Evolutionary conservation across 2,329 filamentous ascomycete genomes (phyloP), one percentile per base, ranked within the genome.

Genomic region (Paecilomyces fulvus): DNA sequence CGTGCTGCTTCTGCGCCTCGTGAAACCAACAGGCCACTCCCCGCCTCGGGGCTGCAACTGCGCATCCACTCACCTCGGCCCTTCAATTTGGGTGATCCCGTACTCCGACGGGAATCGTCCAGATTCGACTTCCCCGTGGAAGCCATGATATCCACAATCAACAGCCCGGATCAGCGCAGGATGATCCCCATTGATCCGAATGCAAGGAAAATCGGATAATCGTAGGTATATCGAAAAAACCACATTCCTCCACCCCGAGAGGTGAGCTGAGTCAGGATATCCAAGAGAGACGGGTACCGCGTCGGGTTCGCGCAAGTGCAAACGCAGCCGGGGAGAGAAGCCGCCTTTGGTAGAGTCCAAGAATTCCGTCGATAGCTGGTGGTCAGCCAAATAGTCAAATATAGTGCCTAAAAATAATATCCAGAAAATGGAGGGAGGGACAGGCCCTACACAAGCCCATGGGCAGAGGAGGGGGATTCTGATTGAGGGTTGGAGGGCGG

Each of bases 21-120:
- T 30, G 28, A 43, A 23, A 50, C 31, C 28, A 46, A 53, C 30
- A 12, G 9, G 11, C 11, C 33, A 33, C 49, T 12, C 12, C 14
- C 5, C 25, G 3, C n/a, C 10, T 17, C 11, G 2, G 9, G 49
- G 56, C 12, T 23, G 37, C 31, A 56, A 61, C 5, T 52, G 21
- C n/a, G 52, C 12, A 30, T 51, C 12, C 21, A 69, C 76, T 62
- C 67, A 79, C 77, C 77, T 69, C 77, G 75, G 61, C 72, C 71
- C 64, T 77, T 78, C 60, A 75, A 70, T 64, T 76, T 76, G 8
- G 77, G 76, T 59, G 77, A 78, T 53, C 74, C 72, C 58, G 68
- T 71, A 60, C 68, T 70, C 57, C 74, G 75, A 68, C 75, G 75
- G 61, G 72, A 66, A 60, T 78, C 75, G 58, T 77, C 75, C 61